Conservation (phyloP, 371 early-diverging fungal species). For the Haplosporangium sp. region DNA sequence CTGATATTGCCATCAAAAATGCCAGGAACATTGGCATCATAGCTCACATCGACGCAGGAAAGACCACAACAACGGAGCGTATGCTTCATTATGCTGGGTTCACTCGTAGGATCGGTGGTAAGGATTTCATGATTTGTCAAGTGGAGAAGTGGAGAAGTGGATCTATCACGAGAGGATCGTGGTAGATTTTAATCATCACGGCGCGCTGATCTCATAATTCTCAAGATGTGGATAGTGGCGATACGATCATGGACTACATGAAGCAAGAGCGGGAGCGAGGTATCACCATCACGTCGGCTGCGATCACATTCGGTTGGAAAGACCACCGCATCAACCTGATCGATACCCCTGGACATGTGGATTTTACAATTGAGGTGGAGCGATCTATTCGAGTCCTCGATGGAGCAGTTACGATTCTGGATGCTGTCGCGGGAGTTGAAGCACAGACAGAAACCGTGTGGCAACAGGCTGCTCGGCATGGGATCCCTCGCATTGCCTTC, state of each 20-base stretch:
- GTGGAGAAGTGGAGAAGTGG: too few species aligned
- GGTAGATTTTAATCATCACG: too few species aligned
- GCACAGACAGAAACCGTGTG: constrained; percentile 97
- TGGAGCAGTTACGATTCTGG: constrained; percentile 92
- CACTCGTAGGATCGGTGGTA: constrained; percentile 86
- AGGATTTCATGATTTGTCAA: background rate
- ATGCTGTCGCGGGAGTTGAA: constrained; percentile 96
- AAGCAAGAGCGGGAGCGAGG: constrained; percentile 92
- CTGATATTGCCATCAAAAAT: constrained; percentile 66
- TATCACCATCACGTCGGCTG: constrained; percentile 95
- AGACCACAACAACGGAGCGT: constrained; percentile 98
- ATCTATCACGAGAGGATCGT: too few species aligned
- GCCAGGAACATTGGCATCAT: constrained; percentile 96
- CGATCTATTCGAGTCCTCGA: constrained; percentile 92
- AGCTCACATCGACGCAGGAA: constrained; percentile 98
- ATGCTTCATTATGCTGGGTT: constrained; percentile 95
- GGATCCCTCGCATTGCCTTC: constrained; percentile 87
- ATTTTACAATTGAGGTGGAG: constrained; percentile 97
- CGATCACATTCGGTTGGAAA: constrained; percentile 94
- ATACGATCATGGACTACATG: constrained; percentile 95
- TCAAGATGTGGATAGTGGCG: constrained; percentile 89
- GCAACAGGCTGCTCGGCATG: constrained; percentile 88
- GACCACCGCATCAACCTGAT: constrained; percentile 90
- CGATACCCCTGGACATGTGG: constrained; percentile 97
- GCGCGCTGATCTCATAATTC: too few species aligned